Base-by-base conservation (phyloP, 306 rosid genomes). In the Canavalia ensiformis region DNA sequence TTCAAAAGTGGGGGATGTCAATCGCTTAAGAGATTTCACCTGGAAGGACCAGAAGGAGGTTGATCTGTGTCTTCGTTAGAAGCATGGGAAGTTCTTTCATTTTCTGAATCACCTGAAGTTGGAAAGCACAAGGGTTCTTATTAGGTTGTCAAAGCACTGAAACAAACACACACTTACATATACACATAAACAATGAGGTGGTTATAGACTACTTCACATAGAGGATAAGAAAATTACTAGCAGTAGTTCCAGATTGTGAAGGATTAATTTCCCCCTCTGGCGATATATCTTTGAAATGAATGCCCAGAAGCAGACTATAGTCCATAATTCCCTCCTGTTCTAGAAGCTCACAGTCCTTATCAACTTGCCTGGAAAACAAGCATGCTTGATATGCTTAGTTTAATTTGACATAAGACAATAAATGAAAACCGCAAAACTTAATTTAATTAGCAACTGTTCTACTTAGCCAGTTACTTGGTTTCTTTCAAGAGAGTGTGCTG, bases 241-340 rank as follows among this genome's bases (percentile, higher is more conserved):
- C 12, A 55, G 88, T 91, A 79, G 88, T 86, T 6, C 0, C 83
- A 58, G 94, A 67, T 81, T 86, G 86, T 2, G 82, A 77, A 77
- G 94, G 89, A 83, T 91, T 80, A 35, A 92, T 52, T 31, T 90
- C 89, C 30, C 97, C 97, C 29, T 90, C 88, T 37, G 84, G 75
- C 11, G 99, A 88, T 72, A 88, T 89, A 57, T 89, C 89, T 85
- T 87, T 87, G 85, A 95, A 95, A 88, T 90, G 94, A 82, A 95
- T 92, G 29, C 99, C 99, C 77, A 95, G 87, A 41, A 95, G 81
- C 50, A 95, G 73, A 77, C 99, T 95, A 72, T 95, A 95, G 84
- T 95, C 99, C 99, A 92, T 95, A 63, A 92, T 90, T 80, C 97
- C 92, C 72, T 95, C 99, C 29, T 90, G 97, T 75, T 95, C 97